phyloP scores from a whole-genome alignment of 2,329 filamentous ascomycete species.

The Pyricularia sp. region DNA sequence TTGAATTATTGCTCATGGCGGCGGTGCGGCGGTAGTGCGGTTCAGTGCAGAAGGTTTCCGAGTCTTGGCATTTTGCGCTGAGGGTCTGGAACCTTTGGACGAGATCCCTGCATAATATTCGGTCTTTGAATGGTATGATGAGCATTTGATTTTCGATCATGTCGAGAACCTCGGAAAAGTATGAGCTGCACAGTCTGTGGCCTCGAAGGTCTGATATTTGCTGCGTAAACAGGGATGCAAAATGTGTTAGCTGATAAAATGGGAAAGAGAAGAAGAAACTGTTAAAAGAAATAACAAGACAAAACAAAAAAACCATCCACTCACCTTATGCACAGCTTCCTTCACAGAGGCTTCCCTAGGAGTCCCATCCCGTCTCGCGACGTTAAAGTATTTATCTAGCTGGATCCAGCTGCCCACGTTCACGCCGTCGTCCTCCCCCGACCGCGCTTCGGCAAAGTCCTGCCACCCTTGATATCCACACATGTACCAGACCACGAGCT shows the following conservation, averaged over 20 bases:
- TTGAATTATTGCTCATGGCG: too few relatives aligned
- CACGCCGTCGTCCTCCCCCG: not conserved
- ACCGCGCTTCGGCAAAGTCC: not conserved
- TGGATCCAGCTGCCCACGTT: not conserved
- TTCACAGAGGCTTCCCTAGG: not conserved
- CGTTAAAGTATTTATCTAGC: constrained; percentile 1
- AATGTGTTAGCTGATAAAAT: too few relatives aligned
- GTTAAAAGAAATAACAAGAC: too few relatives aligned
- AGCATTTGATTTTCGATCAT: not conserved
- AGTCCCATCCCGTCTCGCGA: not conserved
- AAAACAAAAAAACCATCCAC: not conserved
- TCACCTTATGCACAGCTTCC: not conserved
- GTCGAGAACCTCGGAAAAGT: not conserved
- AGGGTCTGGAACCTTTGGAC: not conserved
- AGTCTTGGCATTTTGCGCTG: not conserved
- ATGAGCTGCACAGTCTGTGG: not conserved
- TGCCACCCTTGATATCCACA: not conserved
- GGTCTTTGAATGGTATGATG: not conserved
- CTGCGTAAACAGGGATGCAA: not conserved
- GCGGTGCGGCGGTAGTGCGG: too few relatives aligned
- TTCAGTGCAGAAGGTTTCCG: not conserved
- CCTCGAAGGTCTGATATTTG: not conserved
- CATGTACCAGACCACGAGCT: constrained; percentile 10
- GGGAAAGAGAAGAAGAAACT: not conserved
- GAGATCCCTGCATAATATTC: not conserved